Evolutionary conservation across 495 filamentous ascomycete genomes (phyloP).

Genomic region (Staphylotrichum tortipilum): DNA sequence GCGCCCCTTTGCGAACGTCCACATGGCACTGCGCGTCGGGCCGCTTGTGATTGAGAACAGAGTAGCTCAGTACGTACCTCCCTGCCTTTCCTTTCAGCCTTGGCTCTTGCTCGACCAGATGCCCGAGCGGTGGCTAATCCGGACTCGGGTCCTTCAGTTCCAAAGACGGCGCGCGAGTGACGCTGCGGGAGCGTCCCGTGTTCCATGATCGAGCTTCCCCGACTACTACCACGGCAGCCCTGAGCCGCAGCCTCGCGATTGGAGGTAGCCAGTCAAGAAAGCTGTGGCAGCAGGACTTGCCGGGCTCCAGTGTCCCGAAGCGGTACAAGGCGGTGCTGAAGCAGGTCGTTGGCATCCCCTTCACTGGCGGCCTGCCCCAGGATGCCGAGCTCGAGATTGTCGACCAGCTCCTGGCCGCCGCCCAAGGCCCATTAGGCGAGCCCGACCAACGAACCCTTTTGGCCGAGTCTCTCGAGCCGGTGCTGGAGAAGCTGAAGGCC

Average conservation of each 20-base stretch:
- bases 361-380: conserved; percentile 22
- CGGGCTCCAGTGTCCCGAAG: conserved; percentile 15
- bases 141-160: conserved; percentile 7
- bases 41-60: conserved; percentile 39
- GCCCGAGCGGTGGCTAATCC: background rate
- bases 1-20: conserved; percentile 32
- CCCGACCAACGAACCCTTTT: conserved; percentile 6
- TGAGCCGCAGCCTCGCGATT: conserved; percentile 10
- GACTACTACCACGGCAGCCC: background rate
- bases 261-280: conserved; percentile 9
- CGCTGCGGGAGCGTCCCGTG: conserved; percentile 20
- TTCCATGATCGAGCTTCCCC: conserved; percentile 13
- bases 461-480: conserved; percentile 8
- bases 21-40: conserved; percentile 34
- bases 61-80: background rate
- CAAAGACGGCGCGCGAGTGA: conserved; percentile 26
- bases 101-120: no score
- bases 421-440: background rate
- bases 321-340: conserved; percentile 36
- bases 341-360: conserved; percentile 33
- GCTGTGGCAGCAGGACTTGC: conserved; percentile 15
- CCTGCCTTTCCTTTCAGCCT: no score
- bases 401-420: conserved; percentile 12
- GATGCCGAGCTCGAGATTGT: conserved; percentile 21
- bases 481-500: conserved; percentile 8